Evolutionary conservation across 768 basidiomycete genomes (phyloP).

Genomic region (Tylopilus vinaceipallidus): DNA sequence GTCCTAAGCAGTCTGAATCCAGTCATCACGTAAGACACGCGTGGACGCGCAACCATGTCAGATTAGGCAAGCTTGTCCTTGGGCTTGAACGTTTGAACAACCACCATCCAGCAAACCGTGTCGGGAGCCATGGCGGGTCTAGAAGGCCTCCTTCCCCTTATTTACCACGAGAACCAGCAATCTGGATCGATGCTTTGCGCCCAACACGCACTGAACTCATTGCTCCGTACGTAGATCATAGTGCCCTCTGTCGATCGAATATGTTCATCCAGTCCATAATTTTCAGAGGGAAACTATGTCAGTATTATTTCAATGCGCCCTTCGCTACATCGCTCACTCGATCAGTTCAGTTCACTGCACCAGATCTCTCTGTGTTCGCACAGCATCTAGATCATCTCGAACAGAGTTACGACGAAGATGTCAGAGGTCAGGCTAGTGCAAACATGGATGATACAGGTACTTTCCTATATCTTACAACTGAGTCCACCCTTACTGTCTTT

Average conservation of each 20-base stretch:
- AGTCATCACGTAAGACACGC: conserved; percentile 31
- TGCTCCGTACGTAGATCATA: conserved; percentile 54
- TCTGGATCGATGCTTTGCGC: conserved; percentile 82
- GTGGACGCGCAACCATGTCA: conserved; percentile 27
- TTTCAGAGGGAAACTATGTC: conserved; percentile 48
- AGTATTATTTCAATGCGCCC: conserved; percentile 20
- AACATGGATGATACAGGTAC: conserved; percentile 94
- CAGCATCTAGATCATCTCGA: conserved; percentile 67
- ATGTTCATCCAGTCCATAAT: conserved; percentile 16
- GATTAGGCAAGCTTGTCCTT: conserved; percentile 18
- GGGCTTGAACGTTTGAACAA: no score
- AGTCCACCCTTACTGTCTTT: not conserved
- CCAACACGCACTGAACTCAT: conserved; percentile 79
- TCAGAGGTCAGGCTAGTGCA: conserved; percentile 46
- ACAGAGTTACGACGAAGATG: conserved; percentile 50
- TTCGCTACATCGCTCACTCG: conserved; percentile 9
- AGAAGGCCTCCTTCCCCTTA: conserved; percentile 49
- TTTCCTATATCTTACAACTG: not conserved
- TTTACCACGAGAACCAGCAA: conserved; percentile 82
- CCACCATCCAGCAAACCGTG: conserved; percentile 10
- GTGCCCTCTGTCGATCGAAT: conserved; percentile 44
- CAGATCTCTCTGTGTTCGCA: conserved; percentile 77
- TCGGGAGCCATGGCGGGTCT: conserved; percentile 52
- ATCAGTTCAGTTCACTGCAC: conserved; percentile 62
- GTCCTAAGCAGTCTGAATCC: conserved; percentile 5